Evolutionary conservation across 257 asterid genomes (phyloP).

Genomic region (Ophiorrhiza pumila): DNA sequence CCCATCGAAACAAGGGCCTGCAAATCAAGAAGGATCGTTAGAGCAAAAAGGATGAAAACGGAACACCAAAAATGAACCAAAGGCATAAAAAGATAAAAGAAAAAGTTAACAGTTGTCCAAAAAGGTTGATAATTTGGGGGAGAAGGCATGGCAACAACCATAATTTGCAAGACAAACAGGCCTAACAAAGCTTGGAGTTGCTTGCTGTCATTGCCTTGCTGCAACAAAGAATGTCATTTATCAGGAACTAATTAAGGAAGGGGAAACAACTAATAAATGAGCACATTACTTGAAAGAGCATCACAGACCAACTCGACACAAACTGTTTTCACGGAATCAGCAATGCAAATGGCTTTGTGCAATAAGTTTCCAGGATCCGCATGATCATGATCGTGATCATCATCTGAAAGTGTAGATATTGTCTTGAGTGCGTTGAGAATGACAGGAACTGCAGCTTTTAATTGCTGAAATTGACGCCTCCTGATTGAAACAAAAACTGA

Average conservation of each 20-base stretch:
- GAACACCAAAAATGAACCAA: constrained; percentile 15
- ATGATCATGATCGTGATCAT: constrained; percentile 32
- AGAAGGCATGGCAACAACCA: constrained; percentile 53
- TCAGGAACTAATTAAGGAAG: constrained; percentile 18
- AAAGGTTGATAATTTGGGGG: constrained; percentile 27
- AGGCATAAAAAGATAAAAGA: not conserved
- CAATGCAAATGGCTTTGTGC: constrained; percentile 50
- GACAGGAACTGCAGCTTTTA: constrained; percentile 67
- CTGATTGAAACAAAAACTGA: constrained; percentile 60
- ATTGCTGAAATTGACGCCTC: constrained; percentile 69
- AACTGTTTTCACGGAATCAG: constrained; percentile 59
- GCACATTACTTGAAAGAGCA: constrained; percentile 3
- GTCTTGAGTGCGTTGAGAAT: constrained; percentile 55
- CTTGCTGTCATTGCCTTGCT: constrained; percentile 56
- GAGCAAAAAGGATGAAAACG: constrained; percentile 12
- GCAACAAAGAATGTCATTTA: constrained; percentile 25
- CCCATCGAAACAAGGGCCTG: constrained; percentile 76
- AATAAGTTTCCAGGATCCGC: constrained; percentile 43
- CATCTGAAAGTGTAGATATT: constrained; percentile 36
- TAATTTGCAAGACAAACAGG: constrained; percentile 73
- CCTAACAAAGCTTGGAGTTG: constrained; percentile 68
- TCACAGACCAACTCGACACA: constrained; percentile 59
- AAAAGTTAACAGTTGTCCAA: not conserved
- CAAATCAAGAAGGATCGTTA: constrained; percentile 29
- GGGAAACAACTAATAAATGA: constrained; percentile 20